Evolutionary conservation across 495 filamentous ascomycete genomes (phyloP).

Genomic region (Podospora pseudopauciseta): DNA sequence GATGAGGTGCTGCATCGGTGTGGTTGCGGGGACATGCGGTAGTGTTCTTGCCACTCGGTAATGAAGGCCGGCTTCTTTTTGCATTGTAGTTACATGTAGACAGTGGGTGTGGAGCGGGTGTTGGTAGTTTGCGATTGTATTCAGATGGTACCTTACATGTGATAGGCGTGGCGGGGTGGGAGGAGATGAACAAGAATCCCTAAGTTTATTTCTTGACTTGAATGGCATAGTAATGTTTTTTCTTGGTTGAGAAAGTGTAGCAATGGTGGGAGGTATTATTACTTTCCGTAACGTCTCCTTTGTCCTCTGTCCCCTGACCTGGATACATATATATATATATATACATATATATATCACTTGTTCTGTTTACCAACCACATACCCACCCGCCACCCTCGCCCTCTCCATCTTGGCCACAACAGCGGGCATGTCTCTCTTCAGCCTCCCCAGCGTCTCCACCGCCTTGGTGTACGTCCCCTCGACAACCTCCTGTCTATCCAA

Average conservation of each 20-base stretch:
- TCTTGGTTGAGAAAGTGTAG: too few relatives aligned
- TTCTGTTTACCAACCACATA: conserved; percentile 44
- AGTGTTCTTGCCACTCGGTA: not conserved
- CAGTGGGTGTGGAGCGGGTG: not conserved
- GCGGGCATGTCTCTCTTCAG: conserved; percentile 62
- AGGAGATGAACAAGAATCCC: not conserved
- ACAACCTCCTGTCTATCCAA: conserved; percentile 50
- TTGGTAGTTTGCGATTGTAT: not conserved
- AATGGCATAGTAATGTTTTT: too few relatives aligned
- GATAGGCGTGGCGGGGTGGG: not conserved
- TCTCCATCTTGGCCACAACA: conserved; percentile 72
- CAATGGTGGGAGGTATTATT: not conserved
- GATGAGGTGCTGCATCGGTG: not conserved
- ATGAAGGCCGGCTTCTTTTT: not conserved
- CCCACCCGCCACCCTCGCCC: conserved; percentile 66
- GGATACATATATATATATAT: too few relatives aligned
- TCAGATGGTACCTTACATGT: not conserved
- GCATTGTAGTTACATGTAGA: not conserved
- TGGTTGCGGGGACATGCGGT: not conserved
- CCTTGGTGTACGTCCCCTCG: conserved; percentile 48
- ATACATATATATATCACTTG: not conserved
- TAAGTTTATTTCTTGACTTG: not conserved
- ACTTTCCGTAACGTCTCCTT: too few relatives aligned
- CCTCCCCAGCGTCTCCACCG: conserved; percentile 50
- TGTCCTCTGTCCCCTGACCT: too few relatives aligned